Evolutionary conservation across 2,329 filamentous ascomycete genomes (phyloP), one percentile per base, ranked within the genome.

Genomic region (Parastagonospora avenae): DNA sequence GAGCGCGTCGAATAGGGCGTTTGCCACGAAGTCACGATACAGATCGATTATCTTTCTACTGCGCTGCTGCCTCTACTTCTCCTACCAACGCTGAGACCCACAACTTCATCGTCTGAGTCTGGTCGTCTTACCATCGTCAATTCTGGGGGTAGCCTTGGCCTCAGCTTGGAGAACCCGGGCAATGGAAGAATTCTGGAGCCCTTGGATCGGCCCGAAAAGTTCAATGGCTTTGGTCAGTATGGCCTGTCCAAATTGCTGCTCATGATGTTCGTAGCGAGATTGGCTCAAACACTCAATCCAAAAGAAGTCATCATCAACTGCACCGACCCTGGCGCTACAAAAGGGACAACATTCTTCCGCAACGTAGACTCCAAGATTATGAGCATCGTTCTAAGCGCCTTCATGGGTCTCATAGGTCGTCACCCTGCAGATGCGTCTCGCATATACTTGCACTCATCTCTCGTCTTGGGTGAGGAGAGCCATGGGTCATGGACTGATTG

Each of bases 31-130:
- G 48, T 55, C 44, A 79, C 72, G 0, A 55, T 85, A 11, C 82
- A 85, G 62, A 79, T 85, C 48, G 85, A 85, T 60, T 74, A 79
- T 3, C 67, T 86, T 6, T 81, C 80, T 1, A 85, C 82, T 0
- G 72, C 76, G 5, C 69, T 84, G 2, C 66, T 86, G 7, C 77
- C 76, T 0, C 46, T 84, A 4, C 66, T 84, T 2, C 68, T 86
- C 16, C 67, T 74, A 2, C 72, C 72, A 4, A 56, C 56, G 6
- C 54, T 73, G 15, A 57, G 59, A 27, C 24, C 52, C 5, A 62
- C 50, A n/a, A 30, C 40, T 1, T 14, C 48, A 4, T 19, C 14
- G 4, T 16, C 35, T 4, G 5, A 37, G 7, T 59, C 62, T 2
- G 57, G 43, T 0, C 49, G 48, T 4, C 31, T 65, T 4, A 58